Evolutionary conservation across 2,329 filamentous ascomycete genomes (phyloP), one percentile per base, ranked within the genome.

Genomic region (Cladosporium sp.): DNA sequence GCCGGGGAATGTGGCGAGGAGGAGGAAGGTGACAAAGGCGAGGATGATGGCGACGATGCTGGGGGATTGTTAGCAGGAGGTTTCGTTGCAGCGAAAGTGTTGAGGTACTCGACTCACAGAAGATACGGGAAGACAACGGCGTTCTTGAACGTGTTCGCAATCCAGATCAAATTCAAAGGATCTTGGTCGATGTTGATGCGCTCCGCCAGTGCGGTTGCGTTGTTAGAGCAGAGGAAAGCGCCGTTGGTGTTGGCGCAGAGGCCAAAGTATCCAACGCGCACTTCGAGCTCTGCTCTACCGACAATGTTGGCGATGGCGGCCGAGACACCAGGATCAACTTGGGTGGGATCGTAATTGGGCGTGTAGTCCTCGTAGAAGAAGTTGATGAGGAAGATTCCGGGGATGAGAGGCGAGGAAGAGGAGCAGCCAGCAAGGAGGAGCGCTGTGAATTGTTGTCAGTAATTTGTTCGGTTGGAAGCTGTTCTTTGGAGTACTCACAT

Each of bases 31-130:
- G 69, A 97, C 79, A 73, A 97, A 97, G 60, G 93, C 91, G 64
- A 98, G 90, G 68, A 98, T 88, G 66, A 97, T 91, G 65, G 93
- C 93, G 64, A 98, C 91, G 75, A 98, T 98, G 57, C 88, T 93
- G 59, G 18, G 12, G 9, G 15, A 9, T 15, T 5, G 43, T 54
- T 32, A 55, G 55, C 46, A 45, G 40, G 54, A 7, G 3, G 43
- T 40, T 50, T 38, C 18, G 11, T 4, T n/a, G 12, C n/a, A n/a
- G n/a, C 19, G 13, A 3, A 7, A 1, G 15, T 15, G 8, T 12
- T 27, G 15, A 2, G 6, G 30, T n/a, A n/a, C n/a, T n/a, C n/a
- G n/a, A 59, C 87, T 76, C 70, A 93, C 86, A 98, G 85, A 16
- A 98, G 75, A 66, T 97, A 98, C 8, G 93, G 93, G 67, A 98